Evolutionary conservation across 2,329 filamentous ascomycete species (phyloP).

Genomic region (Diaporthe citrichinensis): DNA sequence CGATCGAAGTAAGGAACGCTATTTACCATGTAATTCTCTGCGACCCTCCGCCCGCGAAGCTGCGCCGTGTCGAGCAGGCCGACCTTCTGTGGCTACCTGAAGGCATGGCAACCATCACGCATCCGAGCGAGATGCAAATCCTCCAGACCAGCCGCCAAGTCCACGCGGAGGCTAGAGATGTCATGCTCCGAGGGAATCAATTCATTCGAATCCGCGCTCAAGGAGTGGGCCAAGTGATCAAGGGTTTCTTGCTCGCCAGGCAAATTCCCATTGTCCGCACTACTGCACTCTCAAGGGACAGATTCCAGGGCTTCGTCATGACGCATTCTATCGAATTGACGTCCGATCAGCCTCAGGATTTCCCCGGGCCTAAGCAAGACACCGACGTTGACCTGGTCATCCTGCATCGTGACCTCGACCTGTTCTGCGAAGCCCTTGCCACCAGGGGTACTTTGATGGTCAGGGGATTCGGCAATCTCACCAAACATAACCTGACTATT

Average conservation of each 20-base stretch:
- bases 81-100: constrained; percentile 20
- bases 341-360: neutral
- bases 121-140: constrained; percentile 22
- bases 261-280: constrained; percentile 3
- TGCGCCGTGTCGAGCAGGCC: constrained; percentile 30
- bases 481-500: constrained; percentile 13
- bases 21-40: constrained; percentile 35
- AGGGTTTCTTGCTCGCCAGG: neutral
- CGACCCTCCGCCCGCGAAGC: neutral
- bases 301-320: constrained; percentile 29
- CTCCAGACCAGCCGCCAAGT: constrained; percentile 33
- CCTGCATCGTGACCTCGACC: constrained; percentile 28
- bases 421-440: constrained; percentile 16
- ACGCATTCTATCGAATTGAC: constrained; percentile 3
- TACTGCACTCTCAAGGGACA: constrained; percentile 6
- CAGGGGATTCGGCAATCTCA: neutral
- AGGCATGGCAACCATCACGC: neutral
- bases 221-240: constrained; percentile 30
- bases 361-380: neutral
- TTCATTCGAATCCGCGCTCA: constrained; percentile 27
- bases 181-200: constrained; percentile 27
- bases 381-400: constrained; percentile 17
- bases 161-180: constrained; percentile 30
- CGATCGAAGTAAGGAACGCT: constrained; percentile 20
- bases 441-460: neutral